Evolutionary conservation across 768 basidiomycete genomes (phyloP).

Genomic region (Dioszegia aurantiaca): DNA sequence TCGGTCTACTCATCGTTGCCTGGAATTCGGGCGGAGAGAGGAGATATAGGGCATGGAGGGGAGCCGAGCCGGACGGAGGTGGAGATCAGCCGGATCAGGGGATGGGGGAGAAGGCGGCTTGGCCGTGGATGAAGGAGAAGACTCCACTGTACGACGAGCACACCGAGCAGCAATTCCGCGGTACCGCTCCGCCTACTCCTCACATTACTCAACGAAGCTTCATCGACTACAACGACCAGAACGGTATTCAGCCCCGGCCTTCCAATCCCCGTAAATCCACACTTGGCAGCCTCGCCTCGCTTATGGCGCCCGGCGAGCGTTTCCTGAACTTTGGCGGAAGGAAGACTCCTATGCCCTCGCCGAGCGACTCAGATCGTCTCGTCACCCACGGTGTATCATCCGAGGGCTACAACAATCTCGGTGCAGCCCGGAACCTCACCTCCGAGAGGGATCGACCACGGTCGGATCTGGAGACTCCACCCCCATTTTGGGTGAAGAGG

Average conservation of each 20-base stretch:
- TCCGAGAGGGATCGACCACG: background rate
- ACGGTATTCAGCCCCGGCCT: conserved; percentile 11
- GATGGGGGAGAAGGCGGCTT: background rate
- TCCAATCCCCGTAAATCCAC: conserved; percentile 25
- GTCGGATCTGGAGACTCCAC: conserved; percentile 20
- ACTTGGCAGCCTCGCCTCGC: conserved; percentile 33
- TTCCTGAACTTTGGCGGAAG: conserved; percentile 34
- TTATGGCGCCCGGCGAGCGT: conserved; percentile 41
- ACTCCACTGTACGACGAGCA: conserved; percentile 42
- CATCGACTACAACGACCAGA: conserved; percentile 23
- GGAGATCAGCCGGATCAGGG: background rate
- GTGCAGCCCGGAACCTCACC: background rate
- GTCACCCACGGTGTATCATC: conserved; percentile 24
- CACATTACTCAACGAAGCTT: conserved; percentile 9
- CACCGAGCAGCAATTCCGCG: conserved; percentile 33
- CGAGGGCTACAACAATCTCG: conserved; percentile 26
- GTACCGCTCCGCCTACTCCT: conserved; percentile 18
- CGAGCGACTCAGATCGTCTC: conserved; percentile 16
- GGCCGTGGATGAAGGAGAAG: conserved; percentile 14
- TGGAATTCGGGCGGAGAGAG: conserved; percentile 48
- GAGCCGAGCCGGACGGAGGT: background rate
- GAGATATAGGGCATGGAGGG: conserved; percentile 20
- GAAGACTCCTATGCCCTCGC: conserved; percentile 9
- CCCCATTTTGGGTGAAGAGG: conserved; percentile 39
- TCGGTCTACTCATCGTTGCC: conserved; percentile 57